phyloP scores from a whole-genome alignment of 352 stramenopile species.

The Hyaloperonospora arabidopsidis region DNA sequence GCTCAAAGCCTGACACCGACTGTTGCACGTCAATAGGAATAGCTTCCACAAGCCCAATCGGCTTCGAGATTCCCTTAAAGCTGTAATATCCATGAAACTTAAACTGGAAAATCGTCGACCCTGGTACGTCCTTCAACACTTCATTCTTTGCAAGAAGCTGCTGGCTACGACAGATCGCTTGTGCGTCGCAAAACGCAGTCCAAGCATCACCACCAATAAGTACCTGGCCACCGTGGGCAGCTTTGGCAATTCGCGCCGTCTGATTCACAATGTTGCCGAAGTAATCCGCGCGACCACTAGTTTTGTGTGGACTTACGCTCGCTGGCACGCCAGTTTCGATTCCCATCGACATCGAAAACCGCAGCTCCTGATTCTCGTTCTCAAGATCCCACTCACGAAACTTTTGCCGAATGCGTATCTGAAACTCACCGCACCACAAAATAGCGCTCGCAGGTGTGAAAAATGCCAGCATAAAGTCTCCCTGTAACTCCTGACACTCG shows the following conservation, averaged over 20 bases:
- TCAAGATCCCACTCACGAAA: constrained; percentile 73
- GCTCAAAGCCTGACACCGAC: constrained; percentile 36
- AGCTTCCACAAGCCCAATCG: constrained; percentile 72
- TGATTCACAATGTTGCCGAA: constrained; percentile 88
- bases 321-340: constrained; percentile 76
- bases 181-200: constrained; percentile 47
- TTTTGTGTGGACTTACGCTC: constrained; percentile 84
- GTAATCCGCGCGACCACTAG: constrained; percentile 81
- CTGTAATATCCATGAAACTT: constrained; percentile 74
- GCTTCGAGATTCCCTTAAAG: constrained; percentile 82
- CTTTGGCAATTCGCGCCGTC: constrained; percentile 81
- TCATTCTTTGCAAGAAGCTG: constrained; percentile 39
- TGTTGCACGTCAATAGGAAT: constrained; percentile 61
- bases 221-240: constrained; percentile 67
- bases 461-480: constrained; percentile 86
- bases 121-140: constrained; percentile 35
- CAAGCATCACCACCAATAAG: constrained; percentile 77
- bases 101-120: constrained; percentile 73
- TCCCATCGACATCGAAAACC: constrained; percentile 85
- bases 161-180: constrained; percentile 26
- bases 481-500: constrained; percentile 83
- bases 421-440: constrained; percentile 82
- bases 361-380: constrained; percentile 67
- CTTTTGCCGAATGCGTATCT: constrained; percentile 66
- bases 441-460: constrained; percentile 76